These are phyloP conservation scores for Cryptococcus depauperatus DNA, from an alignment of 1,284 basidiomycete genomes.

Conservation along the genomic window DNA sequence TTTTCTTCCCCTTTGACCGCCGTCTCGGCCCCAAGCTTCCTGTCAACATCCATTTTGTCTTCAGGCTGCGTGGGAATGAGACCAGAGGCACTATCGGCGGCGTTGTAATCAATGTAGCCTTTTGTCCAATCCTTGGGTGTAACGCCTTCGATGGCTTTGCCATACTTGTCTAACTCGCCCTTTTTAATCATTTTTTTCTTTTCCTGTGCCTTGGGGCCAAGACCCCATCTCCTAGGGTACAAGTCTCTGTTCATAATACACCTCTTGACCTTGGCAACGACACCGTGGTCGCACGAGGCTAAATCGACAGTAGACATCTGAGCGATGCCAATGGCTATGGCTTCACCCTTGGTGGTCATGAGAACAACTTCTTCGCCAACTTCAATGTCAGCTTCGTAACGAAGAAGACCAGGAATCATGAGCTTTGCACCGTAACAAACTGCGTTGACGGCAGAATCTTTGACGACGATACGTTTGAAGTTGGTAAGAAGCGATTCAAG, in stretches of 20 bases:
- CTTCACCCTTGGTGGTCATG: conserved; percentile 99
- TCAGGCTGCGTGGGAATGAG: conserved; percentile 37
- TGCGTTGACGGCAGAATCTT: conserved; percentile 98
- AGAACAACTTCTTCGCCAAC: conserved; percentile 95
- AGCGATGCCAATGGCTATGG: conserved; percentile 93
- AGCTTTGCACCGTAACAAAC: conserved; percentile 99
- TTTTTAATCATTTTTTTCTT: conserved; percentile 98
- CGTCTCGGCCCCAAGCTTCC: conserved; percentile 16
- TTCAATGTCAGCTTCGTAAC: conserved; percentile 94
- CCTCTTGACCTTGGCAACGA: conserved; percentile 97
- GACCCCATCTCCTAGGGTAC: conserved; percentile 95
- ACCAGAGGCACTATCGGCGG: conserved; percentile 29
- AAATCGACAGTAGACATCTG: conserved; percentile 99
- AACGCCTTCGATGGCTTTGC: conserved; percentile 79
- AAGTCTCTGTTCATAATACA: conserved; percentile 99
- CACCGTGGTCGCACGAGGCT: conserved; percentile 95
- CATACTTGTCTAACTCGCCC: conserved; percentile 92
- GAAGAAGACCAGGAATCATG: conserved; percentile 97
- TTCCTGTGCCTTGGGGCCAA: conserved; percentile 90
- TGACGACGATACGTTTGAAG: conserved; percentile 98
- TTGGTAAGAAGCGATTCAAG: conserved; percentile 89
- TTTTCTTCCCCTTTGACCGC: conserved; percentile 49
- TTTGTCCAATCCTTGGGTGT: conserved; percentile 88
- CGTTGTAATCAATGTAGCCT: conserved; percentile 84
- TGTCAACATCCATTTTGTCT: conserved; percentile 3